These are phyloP conservation scores for Leccinum imitatum DNA, from an alignment of 768 basidiomycete species.

Conservation along the genomic window DNA sequence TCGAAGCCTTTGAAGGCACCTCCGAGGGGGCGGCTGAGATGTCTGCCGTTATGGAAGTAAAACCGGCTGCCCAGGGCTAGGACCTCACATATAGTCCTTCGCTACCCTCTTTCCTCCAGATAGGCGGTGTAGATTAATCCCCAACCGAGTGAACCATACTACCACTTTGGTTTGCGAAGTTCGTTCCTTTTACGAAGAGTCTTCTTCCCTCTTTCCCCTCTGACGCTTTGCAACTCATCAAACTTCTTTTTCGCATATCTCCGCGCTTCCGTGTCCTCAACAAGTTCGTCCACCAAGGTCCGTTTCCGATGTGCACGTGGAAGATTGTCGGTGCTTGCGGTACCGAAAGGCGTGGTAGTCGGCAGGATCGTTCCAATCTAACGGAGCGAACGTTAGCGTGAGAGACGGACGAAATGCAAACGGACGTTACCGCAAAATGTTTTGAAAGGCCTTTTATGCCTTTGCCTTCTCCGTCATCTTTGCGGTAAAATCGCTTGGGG, in stretches of 20 bases:
- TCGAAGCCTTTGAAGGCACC: not conserved
- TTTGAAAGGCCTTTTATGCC: slow-evolving; percentile 81
- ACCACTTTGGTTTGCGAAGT: slow-evolving; percentile 70
- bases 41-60: not conserved
- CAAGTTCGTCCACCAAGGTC: slow-evolving; percentile 83
- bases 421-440: slow-evolving; percentile 77
- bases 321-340: slow-evolving; percentile 68
- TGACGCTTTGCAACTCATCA: slow-evolving; percentile 66
- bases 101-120: slow-evolving; percentile 1
- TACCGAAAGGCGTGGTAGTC: slow-evolving; percentile 70
- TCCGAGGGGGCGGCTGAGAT: not conserved
- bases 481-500: slow-evolving; percentile 88
- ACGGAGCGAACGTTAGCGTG: slow-evolving; percentile 10
- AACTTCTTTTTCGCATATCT: slow-evolving; percentile 93
- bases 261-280: slow-evolving; percentile 84
- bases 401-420: slow-evolving; percentile 1
- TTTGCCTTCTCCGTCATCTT: slow-evolving; percentile 82
- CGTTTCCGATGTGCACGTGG: slow-evolving; percentile 69
- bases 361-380: slow-evolving; percentile 82
- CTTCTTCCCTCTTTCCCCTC: slow-evolving; percentile 67
- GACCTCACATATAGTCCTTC: not conserved
- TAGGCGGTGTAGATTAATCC: slow-evolving; percentile 9
- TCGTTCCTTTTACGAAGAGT: slow-evolving; percentile 68
- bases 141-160: slow-evolving; percentile 19
- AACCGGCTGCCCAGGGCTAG: not conserved